Evolutionary conservation across 768 basidiomycete species (phyloP).

Genomic region (Podaxis pistillaris): DNA sequence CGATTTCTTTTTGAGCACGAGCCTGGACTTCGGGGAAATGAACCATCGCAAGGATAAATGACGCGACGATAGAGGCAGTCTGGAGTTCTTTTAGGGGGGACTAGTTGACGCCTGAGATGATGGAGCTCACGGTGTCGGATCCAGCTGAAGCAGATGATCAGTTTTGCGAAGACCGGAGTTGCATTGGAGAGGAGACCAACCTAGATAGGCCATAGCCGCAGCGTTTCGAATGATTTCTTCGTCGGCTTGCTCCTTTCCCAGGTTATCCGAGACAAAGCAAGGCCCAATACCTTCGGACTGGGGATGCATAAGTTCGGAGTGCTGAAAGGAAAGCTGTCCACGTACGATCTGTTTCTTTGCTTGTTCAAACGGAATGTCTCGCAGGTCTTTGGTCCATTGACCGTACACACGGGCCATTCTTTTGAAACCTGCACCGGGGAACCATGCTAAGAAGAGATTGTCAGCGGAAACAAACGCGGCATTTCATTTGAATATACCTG

Average conservation of each 20-base stretch:
- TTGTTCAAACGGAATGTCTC: slow-evolving; percentile 27
- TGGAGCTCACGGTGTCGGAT: slow-evolving; percentile 5
- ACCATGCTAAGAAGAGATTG: slow-evolving; percentile 26
- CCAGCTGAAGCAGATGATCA: slow-evolving; percentile 12
- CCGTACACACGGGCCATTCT: slow-evolving; percentile 26
- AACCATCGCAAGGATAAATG: slow-evolving; percentile 26
- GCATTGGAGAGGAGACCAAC: slow-evolving; percentile 24
- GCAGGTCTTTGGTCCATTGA: slow-evolving; percentile 18
- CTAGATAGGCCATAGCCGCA: slow-evolving; percentile 39
- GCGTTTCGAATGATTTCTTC: slow-evolving; percentile 27
- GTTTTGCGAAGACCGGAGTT: slow-evolving; percentile 1
- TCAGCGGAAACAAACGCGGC: neutral
- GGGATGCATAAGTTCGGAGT: neutral
- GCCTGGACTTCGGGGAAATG: slow-evolving; percentile 40
- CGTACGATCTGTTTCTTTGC: slow-evolving; percentile 28
- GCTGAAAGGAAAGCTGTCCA: neutral
- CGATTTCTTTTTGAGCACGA: slow-evolving; percentile 43
- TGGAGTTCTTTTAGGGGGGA: neutral
- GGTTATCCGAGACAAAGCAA: slow-evolving; percentile 26
- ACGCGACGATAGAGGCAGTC: slow-evolving; percentile 13
- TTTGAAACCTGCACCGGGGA: slow-evolving; percentile 37
- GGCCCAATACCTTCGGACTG: slow-evolving; percentile 24
- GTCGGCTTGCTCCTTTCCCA: slow-evolving; percentile 24
- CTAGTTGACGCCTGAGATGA: neutral
- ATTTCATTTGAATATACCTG: slow-evolving; percentile 19